Evolutionary conservation across 2,329 filamentous ascomycete genomes (phyloP).

Genomic region (Nemania serpens): DNA sequence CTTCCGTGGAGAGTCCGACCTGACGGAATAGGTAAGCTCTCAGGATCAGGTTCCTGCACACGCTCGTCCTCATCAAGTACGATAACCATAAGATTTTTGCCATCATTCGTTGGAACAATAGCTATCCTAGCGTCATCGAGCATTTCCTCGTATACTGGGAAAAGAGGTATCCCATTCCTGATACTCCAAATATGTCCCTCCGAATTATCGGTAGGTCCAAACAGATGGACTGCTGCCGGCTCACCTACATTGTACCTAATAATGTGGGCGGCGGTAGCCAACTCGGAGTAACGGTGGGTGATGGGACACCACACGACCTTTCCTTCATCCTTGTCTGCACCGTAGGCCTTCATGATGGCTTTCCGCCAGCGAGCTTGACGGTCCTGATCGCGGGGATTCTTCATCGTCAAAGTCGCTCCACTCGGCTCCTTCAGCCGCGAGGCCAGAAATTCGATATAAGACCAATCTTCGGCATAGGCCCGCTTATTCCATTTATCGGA

Average conservation of each 20-base stretch:
- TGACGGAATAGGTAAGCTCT: slow-evolving; percentile 5
- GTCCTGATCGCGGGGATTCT: slow-evolving; percentile 10
- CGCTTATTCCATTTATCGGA: slow-evolving; percentile 17
- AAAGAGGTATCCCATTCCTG: slow-evolving; percentile 13
- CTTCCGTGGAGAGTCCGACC: slow-evolving; percentile 21
- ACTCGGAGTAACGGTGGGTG: slow-evolving; percentile 3
- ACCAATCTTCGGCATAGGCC: slow-evolving; percentile 21
- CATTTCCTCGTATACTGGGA: slow-evolving; percentile 4
- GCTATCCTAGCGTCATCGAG: slow-evolving; percentile 19
- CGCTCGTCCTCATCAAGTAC: slow-evolving; percentile 16
- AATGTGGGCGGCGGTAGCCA: slow-evolving; percentile 17
- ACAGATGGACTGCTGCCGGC: slow-evolving; percentile 16
- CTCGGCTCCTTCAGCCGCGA: slow-evolving; percentile 12
- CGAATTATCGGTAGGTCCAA: slow-evolving; percentile 13
- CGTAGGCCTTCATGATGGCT: slow-evolving; percentile 13
- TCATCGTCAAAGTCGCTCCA: slow-evolving; percentile 7
- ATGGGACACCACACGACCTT: slow-evolving; percentile 18
- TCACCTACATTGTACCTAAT: slow-evolving; percentile 21
- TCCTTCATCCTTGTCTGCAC: slow-evolving; percentile 4
- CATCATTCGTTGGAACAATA: slow-evolving; percentile 20
- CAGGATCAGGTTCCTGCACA: slow-evolving; percentile 1
- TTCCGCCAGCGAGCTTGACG: slow-evolving; percentile 19
- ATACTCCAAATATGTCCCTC: slow-evolving; percentile 19
- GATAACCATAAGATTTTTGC: slow-evolving; percentile 15
- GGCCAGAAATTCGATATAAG: slow-evolving; percentile 8